Percentiles rank a stretch among this genome's conserved stretches.
Evolutionary conservation across 805 yeast species (phyloP).

Genomic region (Danielozyma ontarioensis): DNA sequence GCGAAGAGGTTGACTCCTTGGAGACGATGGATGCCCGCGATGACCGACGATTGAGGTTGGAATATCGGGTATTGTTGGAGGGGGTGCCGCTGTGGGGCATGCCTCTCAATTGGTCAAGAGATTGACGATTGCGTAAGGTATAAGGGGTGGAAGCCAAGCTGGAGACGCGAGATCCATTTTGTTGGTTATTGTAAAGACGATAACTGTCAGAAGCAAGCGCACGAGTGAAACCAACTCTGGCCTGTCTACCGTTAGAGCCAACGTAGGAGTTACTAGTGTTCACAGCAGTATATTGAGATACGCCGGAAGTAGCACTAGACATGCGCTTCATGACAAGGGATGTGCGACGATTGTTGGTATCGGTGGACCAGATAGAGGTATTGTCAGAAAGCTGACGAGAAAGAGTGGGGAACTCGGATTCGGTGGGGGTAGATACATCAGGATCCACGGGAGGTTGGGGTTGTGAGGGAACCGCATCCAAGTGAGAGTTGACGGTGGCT

Average conservation of each 20-base stretch:
- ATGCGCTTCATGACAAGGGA: slow-evolving; percentile 28
- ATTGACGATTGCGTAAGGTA: slow-evolving; percentile 18
- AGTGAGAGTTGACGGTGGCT: not conserved
- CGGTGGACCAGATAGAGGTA: slow-evolving; percentile 35
- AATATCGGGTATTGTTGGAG: not conserved
- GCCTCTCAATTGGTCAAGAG: slow-evolving; percentile 21
- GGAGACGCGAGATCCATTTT: slow-evolving; percentile 8
- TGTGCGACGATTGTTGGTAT: slow-evolving; percentile 17
- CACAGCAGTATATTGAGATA: slow-evolving; percentile 18
- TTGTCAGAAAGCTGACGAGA: slow-evolving; percentile 20
- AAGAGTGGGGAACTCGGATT: not conserved
- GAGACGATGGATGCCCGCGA: slow-evolving; percentile 31
- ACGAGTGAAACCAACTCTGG: slow-evolving; percentile 36
- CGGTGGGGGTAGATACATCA: not conserved
- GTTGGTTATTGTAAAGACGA: slow-evolving; percentile 16
- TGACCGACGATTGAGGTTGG: slow-evolving; percentile 21
- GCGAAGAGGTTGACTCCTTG: slow-evolving; percentile 20
- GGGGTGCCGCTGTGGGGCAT: slow-evolving; percentile 2
- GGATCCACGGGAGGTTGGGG: not conserved
- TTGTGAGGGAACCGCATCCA: too few species aligned
- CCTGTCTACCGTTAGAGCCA: slow-evolving; percentile 3
- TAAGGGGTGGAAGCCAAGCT: slow-evolving; percentile 6
- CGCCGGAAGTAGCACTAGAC: slow-evolving; percentile 23
- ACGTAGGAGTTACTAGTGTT: slow-evolving; percentile 5
- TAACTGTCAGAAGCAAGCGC: slow-evolving; percentile 31